Conservation (phyloP, 23 red algal species). For the Gracilariopsis chorda region DNA sequence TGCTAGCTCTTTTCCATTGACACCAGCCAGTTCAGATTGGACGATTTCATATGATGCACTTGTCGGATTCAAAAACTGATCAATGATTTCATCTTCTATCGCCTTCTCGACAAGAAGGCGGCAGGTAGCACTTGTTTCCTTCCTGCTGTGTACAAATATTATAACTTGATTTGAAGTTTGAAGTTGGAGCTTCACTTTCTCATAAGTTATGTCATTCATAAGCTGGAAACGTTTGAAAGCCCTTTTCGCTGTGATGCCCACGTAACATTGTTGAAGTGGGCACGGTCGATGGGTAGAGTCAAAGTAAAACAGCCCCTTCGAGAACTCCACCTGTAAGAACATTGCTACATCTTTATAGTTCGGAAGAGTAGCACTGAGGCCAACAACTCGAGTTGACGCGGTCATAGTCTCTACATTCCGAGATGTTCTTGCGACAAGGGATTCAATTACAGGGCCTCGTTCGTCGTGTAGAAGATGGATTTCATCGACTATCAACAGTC, state of each 20-base stretch:
- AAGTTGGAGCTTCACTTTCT: constrained; percentile 64
- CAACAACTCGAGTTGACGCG: constrained; percentile 67
- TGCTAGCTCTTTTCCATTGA: constrained; percentile 47
- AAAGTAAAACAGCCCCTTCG: constrained; percentile 80
- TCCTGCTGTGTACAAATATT: constrained; percentile 92
- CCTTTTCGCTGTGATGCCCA: constrained; percentile 77
- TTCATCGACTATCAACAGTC: constrained; percentile 92
- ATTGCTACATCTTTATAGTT: constrained; percentile 91
- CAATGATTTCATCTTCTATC: constrained; percentile 62
- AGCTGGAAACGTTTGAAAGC: constrained; percentile 70
- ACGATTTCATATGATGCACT: constrained; percentile 62
- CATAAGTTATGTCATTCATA: constrained; percentile 78
- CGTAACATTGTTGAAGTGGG: constrained; percentile 74
- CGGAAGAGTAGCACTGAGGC: constrained; percentile 93
- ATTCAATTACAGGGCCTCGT: constrained; percentile 89
- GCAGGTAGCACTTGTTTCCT: constrained; percentile 70
- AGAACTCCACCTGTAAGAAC: constrained; percentile 69
- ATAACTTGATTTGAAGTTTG: constrained; percentile 70
- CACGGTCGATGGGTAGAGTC: constrained; percentile 75
- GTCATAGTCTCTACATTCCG: constrained; percentile 35
- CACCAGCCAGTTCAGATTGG: constrained; percentile 47
- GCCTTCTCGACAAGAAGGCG: constrained; percentile 61
- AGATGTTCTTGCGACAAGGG: constrained; percentile 78
- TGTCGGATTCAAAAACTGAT: constrained; percentile 52
- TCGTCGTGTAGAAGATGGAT: constrained; percentile 94